Evolutionary conservation across 768 basidiomycete genomes (phyloP).

Genomic region (Phylloporus sp.): DNA sequence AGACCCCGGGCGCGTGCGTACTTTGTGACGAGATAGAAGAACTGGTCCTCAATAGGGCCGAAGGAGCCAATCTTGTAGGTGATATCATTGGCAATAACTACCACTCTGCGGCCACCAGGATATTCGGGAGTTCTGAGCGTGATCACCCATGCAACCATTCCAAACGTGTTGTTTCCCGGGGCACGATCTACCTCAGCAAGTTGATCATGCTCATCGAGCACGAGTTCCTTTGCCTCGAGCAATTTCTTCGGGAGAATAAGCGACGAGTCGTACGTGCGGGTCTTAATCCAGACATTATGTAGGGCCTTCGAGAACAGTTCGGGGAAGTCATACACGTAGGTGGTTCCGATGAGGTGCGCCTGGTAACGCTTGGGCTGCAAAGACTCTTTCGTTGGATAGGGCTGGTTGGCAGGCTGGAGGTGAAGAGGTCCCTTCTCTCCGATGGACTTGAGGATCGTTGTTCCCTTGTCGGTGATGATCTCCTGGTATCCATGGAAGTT

Average conservation of each 20-base stretch:
- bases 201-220: constrained; percentile 90
- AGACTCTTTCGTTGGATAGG: constrained; percentile 97
- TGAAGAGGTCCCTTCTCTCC: constrained; percentile 97
- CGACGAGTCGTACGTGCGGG: constrained; percentile 58
- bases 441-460: constrained; percentile 94
- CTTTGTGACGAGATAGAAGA: constrained; percentile 92
- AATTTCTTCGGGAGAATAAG: constrained; percentile 73
- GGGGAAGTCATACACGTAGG: constrained; percentile 99
- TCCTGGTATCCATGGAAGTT: constrained; percentile 99
- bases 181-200: constrained; percentile 88
- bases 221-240: constrained; percentile 83
- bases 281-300: constrained; percentile 86
- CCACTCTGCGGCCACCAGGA: constrained; percentile 79
- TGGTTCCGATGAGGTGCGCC: constrained; percentile 96
- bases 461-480: constrained; percentile 93
- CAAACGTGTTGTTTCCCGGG: constrained; percentile 90
- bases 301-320: constrained; percentile 97
- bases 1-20: constrained; percentile 86
- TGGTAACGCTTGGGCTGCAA: constrained; percentile 98
- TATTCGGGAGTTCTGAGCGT: constrained; percentile 90
- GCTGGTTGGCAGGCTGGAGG: constrained; percentile 88
- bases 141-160: constrained; percentile 99
- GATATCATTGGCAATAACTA: constrained; percentile 96
- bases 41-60: constrained; percentile 92
- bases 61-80: constrained; percentile 99